phyloP scores from a whole-genome alignment of 2,329 filamentous ascomycete genomes.

The Blastomyces parvus region DNA sequence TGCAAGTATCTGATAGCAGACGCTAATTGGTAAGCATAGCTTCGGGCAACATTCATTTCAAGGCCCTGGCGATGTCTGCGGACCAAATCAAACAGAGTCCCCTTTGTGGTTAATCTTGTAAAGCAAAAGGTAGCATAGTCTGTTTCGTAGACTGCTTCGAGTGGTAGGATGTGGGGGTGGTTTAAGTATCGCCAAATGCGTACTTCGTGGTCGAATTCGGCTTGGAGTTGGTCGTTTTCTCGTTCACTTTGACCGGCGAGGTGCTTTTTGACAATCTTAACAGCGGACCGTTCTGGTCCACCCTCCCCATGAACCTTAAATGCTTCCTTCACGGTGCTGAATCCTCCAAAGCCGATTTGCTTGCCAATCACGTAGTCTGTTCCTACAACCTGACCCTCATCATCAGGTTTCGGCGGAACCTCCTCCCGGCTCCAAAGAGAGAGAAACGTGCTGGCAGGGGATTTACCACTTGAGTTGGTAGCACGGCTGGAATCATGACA shows the following conservation, averaged over 20 bases:
- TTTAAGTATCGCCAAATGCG: slow-evolving; percentile 57
- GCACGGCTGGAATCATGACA: slow-evolving; percentile 39
- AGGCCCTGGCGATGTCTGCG: slow-evolving; percentile 48
- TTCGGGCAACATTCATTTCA: slow-evolving; percentile 43
- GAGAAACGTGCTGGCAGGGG: slow-evolving; percentile 50
- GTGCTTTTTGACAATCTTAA: slow-evolving; percentile 58
- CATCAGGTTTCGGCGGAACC: slow-evolving; percentile 47
- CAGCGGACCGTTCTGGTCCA: slow-evolving; percentile 46
- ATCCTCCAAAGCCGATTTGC: slow-evolving; percentile 56
- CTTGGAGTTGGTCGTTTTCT: slow-evolving; percentile 56
- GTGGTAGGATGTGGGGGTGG: slow-evolving; percentile 52
- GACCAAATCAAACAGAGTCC: slow-evolving; percentile 55
- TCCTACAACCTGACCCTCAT: slow-evolving; percentile 58
- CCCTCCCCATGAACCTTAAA: slow-evolving; percentile 51
- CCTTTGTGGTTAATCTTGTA: slow-evolving; percentile 53
- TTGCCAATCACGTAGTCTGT: slow-evolving; percentile 59
- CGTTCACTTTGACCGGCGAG: slow-evolving; percentile 46
- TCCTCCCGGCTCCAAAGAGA: slow-evolving; percentile 42
- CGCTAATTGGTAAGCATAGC: slow-evolving; percentile 54
- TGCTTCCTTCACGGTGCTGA: slow-evolving; percentile 58
- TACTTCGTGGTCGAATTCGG: slow-evolving; percentile 60
- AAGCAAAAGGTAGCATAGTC: slow-evolving; percentile 62
- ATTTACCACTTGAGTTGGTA: slow-evolving; percentile 43
- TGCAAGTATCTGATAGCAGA: slow-evolving; percentile 57
- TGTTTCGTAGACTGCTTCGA: slow-evolving; percentile 56